Evolutionary conservation across 1,284 basidiomycete genomes (phyloP).

Genomic region (Vanrija sp.): DNA sequence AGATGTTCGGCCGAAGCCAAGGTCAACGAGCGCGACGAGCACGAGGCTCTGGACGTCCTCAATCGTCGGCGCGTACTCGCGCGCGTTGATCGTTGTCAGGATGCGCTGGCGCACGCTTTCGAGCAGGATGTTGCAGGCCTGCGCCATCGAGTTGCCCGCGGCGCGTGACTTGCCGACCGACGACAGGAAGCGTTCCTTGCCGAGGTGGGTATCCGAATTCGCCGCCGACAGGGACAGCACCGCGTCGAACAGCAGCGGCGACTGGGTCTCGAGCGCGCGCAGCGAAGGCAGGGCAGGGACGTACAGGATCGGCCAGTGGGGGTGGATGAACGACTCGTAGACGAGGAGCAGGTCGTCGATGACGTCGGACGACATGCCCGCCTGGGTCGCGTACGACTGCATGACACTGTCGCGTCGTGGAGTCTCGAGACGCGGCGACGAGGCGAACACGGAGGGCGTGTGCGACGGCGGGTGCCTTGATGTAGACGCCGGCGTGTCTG

Average conservation of each 20-base stretch:
- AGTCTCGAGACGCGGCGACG: too few relatives aligned
- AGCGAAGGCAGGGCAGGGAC: slow-evolving; percentile 7
- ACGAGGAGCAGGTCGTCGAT: slow-evolving; percentile 17
- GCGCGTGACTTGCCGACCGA: slow-evolving; percentile 1
- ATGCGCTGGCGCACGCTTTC: slow-evolving; percentile 14
- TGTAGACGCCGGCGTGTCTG: not conserved
- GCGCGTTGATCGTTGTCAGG: slow-evolving; percentile 1
- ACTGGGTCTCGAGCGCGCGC: slow-evolving; percentile 10
- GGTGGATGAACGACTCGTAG: slow-evolving; percentile 19
- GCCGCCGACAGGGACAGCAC: slow-evolving; percentile 15
- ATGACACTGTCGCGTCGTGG: not conserved
- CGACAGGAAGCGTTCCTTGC: not conserved
- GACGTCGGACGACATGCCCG: slow-evolving; percentile 7
- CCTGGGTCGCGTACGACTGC: slow-evolving; percentile 2
- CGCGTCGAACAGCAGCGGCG: slow-evolving; percentile 16
- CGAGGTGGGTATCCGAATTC: slow-evolving; percentile 1
- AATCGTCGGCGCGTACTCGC: slow-evolving; percentile 2
- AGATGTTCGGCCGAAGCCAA: slow-evolving; percentile 7
- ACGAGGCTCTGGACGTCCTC: slow-evolving; percentile 12
- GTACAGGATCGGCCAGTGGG: slow-evolving; percentile 18
- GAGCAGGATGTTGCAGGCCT: slow-evolving; percentile 9
- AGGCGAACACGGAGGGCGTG: not conserved
- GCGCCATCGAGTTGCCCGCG: not conserved
- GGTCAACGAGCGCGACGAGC: slow-evolving; percentile 10
- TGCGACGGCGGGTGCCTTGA: not conserved